Evolutionary conservation across 805 yeast species (phyloP), one percentile per base, ranked within the genome.

Genomic region (Ogataea ramenticola): DNA sequence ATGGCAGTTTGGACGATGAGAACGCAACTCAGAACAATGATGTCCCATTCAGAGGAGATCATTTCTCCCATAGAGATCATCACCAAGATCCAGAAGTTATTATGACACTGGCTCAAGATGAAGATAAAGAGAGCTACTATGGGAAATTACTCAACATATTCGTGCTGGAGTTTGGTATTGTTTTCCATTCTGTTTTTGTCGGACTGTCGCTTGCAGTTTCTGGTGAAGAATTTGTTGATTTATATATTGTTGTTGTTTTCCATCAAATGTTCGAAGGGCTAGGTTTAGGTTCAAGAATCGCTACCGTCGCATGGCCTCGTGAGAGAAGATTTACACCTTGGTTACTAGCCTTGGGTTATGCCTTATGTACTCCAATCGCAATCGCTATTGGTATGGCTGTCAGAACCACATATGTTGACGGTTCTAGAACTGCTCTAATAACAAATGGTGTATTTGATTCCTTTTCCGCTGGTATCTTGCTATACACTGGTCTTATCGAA

Each of bases 181-280:
- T 87, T 29, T 84, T 86, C 70, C 96, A 87, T 63, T 87, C 95
- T 3, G 76, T 87, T 3, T 85, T 87, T 55, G 74, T 87, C 45
- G 96, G 96, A 22, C 68, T 87, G 42, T 73, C 93, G 0, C 68
- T 86, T 39, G 86, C 93, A 1, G 84, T 84, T 16, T 70, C 93
- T 4, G 93, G 90, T 40, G 82, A 77, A 2, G 91, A 83, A 58
- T 86, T 86, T 57, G 74, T 68, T 46, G 74, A 86, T 6, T 66
- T 86, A 41, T 86, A 82, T 61, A 73, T 82, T 49, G 96, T 75
- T n/a, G 50, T 74, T 37, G 75, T 80, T 4, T 79, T 78, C 70
- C 89, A 87, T 60, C 96, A 86, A 63, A 70, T 80, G 69, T 86
- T 86, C 57, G 96, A 86, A 65, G 96, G 95, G 41, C 70, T 87